Base-by-base conservation (phyloP, 2,329 filamentous ascomycete genomes). In the Clarireedia monteithiana region DNA sequence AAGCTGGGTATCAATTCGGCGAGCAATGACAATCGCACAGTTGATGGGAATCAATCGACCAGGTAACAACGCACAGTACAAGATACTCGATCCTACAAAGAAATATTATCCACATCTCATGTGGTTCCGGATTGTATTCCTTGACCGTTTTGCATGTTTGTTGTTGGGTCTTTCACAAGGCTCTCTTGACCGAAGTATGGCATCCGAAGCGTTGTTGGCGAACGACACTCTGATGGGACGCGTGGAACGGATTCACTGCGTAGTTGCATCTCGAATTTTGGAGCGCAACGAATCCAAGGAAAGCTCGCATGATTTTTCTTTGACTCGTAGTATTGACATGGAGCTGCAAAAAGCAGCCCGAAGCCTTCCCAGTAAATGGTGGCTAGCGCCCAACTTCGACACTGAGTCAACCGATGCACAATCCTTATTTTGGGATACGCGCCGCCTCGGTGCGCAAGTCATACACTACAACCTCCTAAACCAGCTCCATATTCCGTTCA, bases 11-110 rank as follows among this genome's bases (percentile, higher is more conserved):
- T 66, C 69, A 0, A 69, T 68, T 39, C 72, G 80, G 0, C 71
- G 77, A 4, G 76, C 76, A 3, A 66, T 82, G 34, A 73, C 71
- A 42, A 68, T 81, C 39, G 77, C 73, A 12, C 64, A 67, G 50
- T 56, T 67, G 44, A 65, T 66, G 62, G 64, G 64, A 6, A 59
- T 67, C 1, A 59, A 71, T 27, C 58, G 56, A 26, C 50, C 57
- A n/a, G 45, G 60, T 12, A 40, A 40, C 12, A 12, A 40, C 14
- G 12, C 38, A 5, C 38, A 26, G 46, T 48, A 17, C 10, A 40
- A 38, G 48, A 27, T 17, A 17, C 47, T 36, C 26, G 23, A 34
- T 30, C 47, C 30, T 20, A 23, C 12, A 5, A 20, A 6, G 2
- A 61, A n/a, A 34, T n/a, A 48, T 57, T 24, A 40, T 68, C 67